Evolutionary conservation across 768 basidiomycete genomes (phyloP), one percentile per base, ranked within the genome.

Genomic region (Cystobasidium onofrii): DNA sequence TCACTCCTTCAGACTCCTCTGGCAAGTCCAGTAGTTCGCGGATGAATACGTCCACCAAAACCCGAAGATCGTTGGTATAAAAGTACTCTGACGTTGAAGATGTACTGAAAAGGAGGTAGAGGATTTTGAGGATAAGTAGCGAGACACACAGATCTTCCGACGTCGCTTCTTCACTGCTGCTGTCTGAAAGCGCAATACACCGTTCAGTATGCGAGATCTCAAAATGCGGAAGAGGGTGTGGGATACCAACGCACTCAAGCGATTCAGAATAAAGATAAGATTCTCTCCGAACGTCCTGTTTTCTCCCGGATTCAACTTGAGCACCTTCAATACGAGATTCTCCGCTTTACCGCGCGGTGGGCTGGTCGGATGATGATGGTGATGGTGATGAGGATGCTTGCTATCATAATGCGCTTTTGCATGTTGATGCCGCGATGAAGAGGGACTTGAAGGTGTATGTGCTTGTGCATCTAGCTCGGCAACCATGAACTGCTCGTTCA

Each of bases 401-500:
- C 57, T 60, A 27, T 60, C 29, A 29, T 60, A 34, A 15, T 60
- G 57, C 25, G 29, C 57, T 29, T 60, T 60, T 20, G 57, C 6
- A 60, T 60, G 57, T 13, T 60, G 73, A 33, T 65, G 50, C 12
- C 33, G 54, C 39, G 65, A 67, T 29, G 57, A 33, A 17, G 31
- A 33, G 17, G 12, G 46, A 20, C 4, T 50, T 50, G 46, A 50
- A 50, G 46, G 63, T 44, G 20, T 12, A 60, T 55, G 52, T 7
- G n/a, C 36, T 9, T 36, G 66, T 50, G 63, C 2, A 44, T 74
- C 74, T 1, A 71, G 44, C 18, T 61, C 52, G 46, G 76, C 72
- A 29, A 97, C 92, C 95, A 99, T 99, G 82, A 95, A 99, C 81
- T 98, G 94, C 80, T 99, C 95, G 79, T 97, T 99, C 34, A 99